A percentile compares a stretch with the other conserved stretches of the same genome.
These are phyloP conservation scores for Geotrichum reessii DNA, from an alignment of 1,139 yeast genomes.

Conservation along the genomic window DNA sequence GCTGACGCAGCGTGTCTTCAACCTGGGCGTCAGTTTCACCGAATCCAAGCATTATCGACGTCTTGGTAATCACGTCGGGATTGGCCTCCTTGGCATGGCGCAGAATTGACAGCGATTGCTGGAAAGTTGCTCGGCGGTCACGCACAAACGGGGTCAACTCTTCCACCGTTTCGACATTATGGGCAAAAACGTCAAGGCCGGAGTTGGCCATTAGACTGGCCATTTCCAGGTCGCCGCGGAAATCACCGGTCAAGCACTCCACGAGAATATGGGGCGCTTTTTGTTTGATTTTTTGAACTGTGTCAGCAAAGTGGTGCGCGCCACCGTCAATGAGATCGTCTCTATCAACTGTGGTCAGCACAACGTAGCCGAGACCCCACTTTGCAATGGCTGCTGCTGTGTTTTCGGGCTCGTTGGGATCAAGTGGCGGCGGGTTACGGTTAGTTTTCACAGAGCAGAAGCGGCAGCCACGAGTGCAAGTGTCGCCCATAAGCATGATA, in stretches of 20 bases:
- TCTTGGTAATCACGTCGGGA: conserved; percentile 78
- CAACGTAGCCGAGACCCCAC: conserved; percentile 99
- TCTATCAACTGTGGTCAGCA: conserved; percentile 93
- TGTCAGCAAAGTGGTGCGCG: conserved; percentile 80
- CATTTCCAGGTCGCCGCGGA: conserved; percentile 81
- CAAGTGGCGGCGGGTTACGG: conserved; percentile 80
- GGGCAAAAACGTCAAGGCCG: conserved; percentile 95
- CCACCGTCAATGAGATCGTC: conserved; percentile 96
- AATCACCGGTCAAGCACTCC: conserved; percentile 93
- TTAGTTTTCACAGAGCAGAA: conserved; percentile 95
- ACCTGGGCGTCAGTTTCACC: conserved; percentile 95
- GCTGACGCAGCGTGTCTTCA: conserved; percentile 63
- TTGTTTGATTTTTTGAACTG: conserved; percentile 74
- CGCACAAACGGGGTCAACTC: conserved; percentile 90
- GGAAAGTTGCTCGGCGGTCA: conserved; percentile 93
- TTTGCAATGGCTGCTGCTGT: conserved; percentile 96
- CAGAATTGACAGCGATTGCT: conserved; percentile 77
- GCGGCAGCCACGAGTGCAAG: conserved; percentile 97
- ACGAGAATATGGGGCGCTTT: conserved; percentile 90
- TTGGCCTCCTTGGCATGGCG: conserved; percentile 72
- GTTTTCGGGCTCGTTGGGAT: conserved; percentile 94
- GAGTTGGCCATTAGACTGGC: conserved; percentile 74
- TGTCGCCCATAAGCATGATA: conserved; percentile 95
- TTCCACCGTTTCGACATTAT: conserved; percentile 94
- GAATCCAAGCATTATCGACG: conserved; percentile 92